A percentile compares a stretch with the other conserved stretches of the same genome.
Evolutionary conservation across 2,329 filamentous ascomycete species (phyloP).

Genomic region (Leptographium flavum): DNA sequence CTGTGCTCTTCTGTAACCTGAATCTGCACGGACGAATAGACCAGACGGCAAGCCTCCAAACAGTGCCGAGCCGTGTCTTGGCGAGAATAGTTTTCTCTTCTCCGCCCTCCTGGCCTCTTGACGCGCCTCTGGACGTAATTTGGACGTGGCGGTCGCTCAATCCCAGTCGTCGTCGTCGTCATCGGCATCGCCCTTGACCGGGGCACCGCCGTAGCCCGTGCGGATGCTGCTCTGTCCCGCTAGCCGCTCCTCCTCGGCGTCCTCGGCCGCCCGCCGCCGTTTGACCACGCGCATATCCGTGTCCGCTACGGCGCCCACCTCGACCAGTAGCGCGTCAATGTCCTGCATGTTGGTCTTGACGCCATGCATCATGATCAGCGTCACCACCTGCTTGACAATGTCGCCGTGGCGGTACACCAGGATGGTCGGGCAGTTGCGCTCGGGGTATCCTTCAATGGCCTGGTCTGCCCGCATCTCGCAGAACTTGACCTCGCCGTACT

Average conservation of each 20-base stretch:
- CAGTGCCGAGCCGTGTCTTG: too few relatives aligned
- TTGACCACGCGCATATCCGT: slow-evolving; percentile 66
- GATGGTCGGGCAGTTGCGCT: slow-evolving; percentile 87
- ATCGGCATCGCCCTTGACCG: slow-evolving; percentile 11
- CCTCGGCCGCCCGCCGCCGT: slow-evolving; percentile 43
- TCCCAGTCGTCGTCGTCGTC: slow-evolving; percentile 20
- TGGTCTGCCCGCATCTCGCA: slow-evolving; percentile 86
- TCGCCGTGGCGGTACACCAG: slow-evolving; percentile 86
- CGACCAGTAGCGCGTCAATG: slow-evolving; percentile 68
- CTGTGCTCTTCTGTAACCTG: too few relatives aligned
- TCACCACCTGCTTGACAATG: slow-evolving; percentile 86
- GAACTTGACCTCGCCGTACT: slow-evolving; percentile 93
- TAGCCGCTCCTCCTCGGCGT: slow-evolving; percentile 43
- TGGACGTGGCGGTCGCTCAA: not conserved
- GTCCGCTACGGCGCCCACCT: slow-evolving; percentile 64
- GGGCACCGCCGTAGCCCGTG: slow-evolving; percentile 12
- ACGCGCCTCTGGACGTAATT: too few relatives aligned
- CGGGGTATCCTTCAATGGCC: slow-evolving; percentile 94
- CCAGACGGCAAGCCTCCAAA: too few relatives aligned
- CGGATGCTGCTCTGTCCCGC: slow-evolving; percentile 20
- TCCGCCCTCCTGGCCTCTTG: too few relatives aligned
- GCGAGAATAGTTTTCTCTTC: too few relatives aligned
- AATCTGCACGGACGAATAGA: too few relatives aligned
- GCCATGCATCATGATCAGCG: slow-evolving; percentile 65
- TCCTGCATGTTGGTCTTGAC: slow-evolving; percentile 55